Evolutionary conservation across 306 rosid species (phyloP).

Genomic region (Gynostemma pentaphyllum): DNA sequence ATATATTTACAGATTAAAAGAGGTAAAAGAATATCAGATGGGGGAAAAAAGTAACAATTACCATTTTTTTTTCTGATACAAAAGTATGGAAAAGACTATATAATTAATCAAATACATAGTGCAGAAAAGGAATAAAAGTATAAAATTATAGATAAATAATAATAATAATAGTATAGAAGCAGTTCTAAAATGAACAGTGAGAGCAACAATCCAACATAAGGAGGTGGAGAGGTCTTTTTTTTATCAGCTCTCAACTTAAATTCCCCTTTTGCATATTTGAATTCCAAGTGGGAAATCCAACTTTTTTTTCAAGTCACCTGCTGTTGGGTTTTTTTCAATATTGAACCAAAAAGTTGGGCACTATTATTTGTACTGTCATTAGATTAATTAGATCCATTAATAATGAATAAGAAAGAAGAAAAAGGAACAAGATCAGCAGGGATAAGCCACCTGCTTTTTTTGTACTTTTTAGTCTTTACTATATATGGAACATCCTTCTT

Average conservation of each 20-base stretch:
- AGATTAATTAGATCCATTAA: not conserved
- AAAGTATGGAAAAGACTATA: conserved; percentile 13
- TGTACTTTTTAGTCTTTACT: conserved; percentile 2
- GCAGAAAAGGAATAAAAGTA: conserved; percentile 7
- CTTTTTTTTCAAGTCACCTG: not conserved
- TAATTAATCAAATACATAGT: conserved; percentile 6
- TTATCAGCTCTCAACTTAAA: conserved; percentile 7
- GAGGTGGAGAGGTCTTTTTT: conserved; percentile 13
- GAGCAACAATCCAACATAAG: conserved; percentile 12
- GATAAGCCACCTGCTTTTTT: not conserved
- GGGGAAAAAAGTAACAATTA: not conserved
- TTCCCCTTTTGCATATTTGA: conserved; percentile 14
- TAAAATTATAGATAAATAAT: not conserved
- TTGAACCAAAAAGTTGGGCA: not conserved
- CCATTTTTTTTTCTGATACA: not conserved
- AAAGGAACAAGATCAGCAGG: not conserved
- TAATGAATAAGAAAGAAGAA: not conserved
- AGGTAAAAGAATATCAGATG: not conserved
- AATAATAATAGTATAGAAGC: not conserved
- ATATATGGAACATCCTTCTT: not conserved
- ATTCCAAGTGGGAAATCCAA: conserved; percentile 17
- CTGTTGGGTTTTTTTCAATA: not conserved
- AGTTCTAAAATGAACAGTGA: not conserved
- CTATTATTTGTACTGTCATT: conserved; percentile 2
- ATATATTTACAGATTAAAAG: conserved; percentile 3